phyloP scores from a whole-genome alignment of 768 basidiomycete species.

The Serendipita sp. region DNA sequence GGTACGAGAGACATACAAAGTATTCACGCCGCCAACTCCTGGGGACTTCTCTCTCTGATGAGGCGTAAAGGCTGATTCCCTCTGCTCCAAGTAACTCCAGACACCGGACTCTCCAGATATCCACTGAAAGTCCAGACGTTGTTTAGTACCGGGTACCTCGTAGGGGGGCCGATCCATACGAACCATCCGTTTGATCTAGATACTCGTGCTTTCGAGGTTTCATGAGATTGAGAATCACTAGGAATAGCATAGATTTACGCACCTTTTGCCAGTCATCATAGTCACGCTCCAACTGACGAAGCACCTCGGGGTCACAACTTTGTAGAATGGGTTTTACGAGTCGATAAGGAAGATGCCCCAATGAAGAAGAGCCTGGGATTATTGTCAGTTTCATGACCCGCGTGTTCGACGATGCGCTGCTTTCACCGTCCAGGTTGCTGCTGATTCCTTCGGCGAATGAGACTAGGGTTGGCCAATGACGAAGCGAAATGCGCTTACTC shows the following conservation, averaged over 20 bases:
- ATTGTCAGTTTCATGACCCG: too few species aligned
- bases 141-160: neutral
- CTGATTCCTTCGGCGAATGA: neutral
- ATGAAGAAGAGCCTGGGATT: slow-evolving; percentile 22
- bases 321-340: slow-evolving; percentile 61
- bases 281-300: slow-evolving; percentile 48
- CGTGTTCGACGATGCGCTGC: too few species aligned
- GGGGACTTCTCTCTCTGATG: neutral
- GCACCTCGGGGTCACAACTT: slow-evolving; percentile 53
- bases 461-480: neutral
- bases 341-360: slow-evolving; percentile 34
- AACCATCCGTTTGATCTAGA: slow-evolving; percentile 6
- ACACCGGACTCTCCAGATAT: neutral
- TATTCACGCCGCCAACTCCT: neutral
- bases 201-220: neutral
- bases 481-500: slow-evolving; percentile 28
- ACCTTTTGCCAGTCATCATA: slow-evolving; percentile 16
- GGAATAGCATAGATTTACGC: neutral
- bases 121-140: neutral
- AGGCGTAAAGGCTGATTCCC: neutral
- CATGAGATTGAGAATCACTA: neutral
- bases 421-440: too few species aligned
- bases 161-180: neutral
- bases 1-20: neutral
- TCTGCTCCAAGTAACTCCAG: neutral